A percentile compares a stretch with the other conserved stretches of the same genome.
These are phyloP conservation scores for Furcasterigmium furcatum DNA, from an alignment of 2,329 filamentous ascomycete genomes.

Conservation along the genomic window DNA sequence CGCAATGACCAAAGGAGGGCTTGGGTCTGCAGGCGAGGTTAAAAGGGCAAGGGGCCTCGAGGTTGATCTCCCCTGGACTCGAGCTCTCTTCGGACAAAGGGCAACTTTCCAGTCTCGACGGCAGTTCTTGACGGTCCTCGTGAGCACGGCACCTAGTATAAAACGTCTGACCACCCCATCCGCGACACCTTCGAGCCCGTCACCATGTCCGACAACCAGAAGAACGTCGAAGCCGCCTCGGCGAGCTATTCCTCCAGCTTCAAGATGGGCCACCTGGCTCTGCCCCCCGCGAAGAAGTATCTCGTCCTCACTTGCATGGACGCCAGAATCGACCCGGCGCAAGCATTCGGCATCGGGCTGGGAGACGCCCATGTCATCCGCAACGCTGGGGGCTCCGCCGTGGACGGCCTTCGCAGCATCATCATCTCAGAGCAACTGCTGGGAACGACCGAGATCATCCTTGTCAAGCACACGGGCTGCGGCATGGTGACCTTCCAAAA, in stretches of 20 bases:
- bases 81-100: too few relatives aligned
- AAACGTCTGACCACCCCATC: background rate
- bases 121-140: too few relatives aligned
- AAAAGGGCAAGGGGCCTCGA: too few relatives aligned
- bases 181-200: background rate
- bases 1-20: too few relatives aligned
- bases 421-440: constrained; percentile 78
- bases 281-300: constrained; percentile 70
- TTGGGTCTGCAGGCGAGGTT: too few relatives aligned
- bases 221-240: constrained; percentile 11
- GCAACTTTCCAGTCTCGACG: too few relatives aligned
- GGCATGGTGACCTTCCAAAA: constrained; percentile 71
- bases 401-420: constrained; percentile 70
- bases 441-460: constrained; percentile 69
- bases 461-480: constrained; percentile 73
- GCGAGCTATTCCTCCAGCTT: constrained; percentile 36
- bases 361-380: constrained; percentile 79
- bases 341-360: constrained; percentile 66
- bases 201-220: constrained; percentile 9
- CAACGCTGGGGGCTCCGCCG: constrained; percentile 65
- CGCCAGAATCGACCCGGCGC: constrained; percentile 65
- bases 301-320: constrained; percentile 75
- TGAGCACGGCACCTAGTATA: background rate
- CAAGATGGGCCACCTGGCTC: constrained; percentile 60
- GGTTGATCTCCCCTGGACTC: too few relatives aligned